These are phyloP conservation scores for Plantago coronopus DNA, from an alignment of 305 asterid species.

Conservation along the genomic window DNA sequence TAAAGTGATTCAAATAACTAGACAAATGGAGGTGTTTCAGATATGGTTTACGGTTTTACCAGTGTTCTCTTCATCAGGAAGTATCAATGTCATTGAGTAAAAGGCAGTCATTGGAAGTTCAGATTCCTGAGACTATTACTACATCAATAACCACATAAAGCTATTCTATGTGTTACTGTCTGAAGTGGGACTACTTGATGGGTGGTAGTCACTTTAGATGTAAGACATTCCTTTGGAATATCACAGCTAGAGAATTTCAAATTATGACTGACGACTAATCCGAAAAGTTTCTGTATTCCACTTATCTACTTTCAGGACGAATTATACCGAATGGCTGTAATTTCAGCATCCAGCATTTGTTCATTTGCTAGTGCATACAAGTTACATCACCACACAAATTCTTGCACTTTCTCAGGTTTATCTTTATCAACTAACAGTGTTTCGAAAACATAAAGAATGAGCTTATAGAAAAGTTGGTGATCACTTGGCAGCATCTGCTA, in stretches of 20 bases:
- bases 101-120: no score
- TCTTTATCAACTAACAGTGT: background rate
- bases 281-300: slow-evolving; percentile 15
- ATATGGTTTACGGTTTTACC: no score
- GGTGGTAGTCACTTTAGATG: slow-evolving; percentile 16
- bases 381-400: slow-evolving; percentile 9
- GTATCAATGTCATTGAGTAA: no score
- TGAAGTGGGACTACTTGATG: slow-evolving; percentile 31
- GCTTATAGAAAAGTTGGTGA: background rate
- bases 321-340: slow-evolving; percentile 15
- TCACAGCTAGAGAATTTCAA: slow-evolving; percentile 27
- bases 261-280: slow-evolving; percentile 16
- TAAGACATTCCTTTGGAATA: slow-evolving; percentile 24
- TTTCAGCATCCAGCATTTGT: slow-evolving; percentile 10
- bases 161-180: slow-evolving; percentile 9
- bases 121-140: background rate
- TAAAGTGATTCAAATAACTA: no score
- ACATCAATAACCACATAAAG: background rate
- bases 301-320: slow-evolving; percentile 11
- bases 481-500: background rate
- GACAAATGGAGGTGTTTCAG: no score
- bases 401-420: slow-evolving; percentile 1
- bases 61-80: no score
- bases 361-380: slow-evolving; percentile 10
- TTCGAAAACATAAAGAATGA: background rate